Conservation (phyloP, 257 asterid species). For the Penstemon eatonii region DNA sequence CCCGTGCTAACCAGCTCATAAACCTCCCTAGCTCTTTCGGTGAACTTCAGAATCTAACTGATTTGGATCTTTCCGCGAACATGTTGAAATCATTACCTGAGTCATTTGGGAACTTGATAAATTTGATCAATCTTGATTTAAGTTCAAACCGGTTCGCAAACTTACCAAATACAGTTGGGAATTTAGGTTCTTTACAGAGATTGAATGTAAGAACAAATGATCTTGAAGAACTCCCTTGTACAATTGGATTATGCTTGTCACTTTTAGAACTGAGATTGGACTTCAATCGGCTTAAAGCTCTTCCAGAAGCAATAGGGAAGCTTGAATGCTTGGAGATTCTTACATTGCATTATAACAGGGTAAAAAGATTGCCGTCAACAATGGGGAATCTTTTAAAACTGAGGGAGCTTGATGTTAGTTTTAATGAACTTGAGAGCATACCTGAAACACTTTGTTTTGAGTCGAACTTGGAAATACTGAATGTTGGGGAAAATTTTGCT, state of each 20-base stretch:
- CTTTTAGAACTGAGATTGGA: constrained; percentile 72
- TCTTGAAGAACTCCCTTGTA: constrained; percentile 72
- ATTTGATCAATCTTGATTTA: constrained; percentile 60
- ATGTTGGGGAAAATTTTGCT: constrained; percentile 69
- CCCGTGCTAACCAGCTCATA: constrained; percentile 70
- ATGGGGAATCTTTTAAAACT: constrained; percentile 55
- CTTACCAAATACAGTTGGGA: constrained; percentile 60
- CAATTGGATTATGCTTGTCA: constrained; percentile 65
- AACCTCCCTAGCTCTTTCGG: constrained; percentile 80
- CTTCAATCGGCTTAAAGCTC: constrained; percentile 73
- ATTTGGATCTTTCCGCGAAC: constrained; percentile 63
- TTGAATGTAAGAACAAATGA: constrained; percentile 57
- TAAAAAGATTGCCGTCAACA: constrained; percentile 58
- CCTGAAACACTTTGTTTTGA: constrained; percentile 65
- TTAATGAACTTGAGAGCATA: constrained; percentile 72
- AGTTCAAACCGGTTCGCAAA: constrained; percentile 58
- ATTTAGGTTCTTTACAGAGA: constrained; percentile 53
- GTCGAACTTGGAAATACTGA: constrained; percentile 45
- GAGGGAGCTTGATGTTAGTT: constrained; percentile 74
- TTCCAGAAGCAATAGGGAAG: constrained; percentile 69
- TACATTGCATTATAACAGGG: constrained; percentile 65
- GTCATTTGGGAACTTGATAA: constrained; percentile 61
- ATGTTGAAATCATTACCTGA: constrained; percentile 69
- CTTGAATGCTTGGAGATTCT: constrained; percentile 68
- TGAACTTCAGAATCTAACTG: constrained; percentile 54